phyloP scores from a whole-genome alignment of 441 rosid genomes.

The Geranium incanum region DNA sequence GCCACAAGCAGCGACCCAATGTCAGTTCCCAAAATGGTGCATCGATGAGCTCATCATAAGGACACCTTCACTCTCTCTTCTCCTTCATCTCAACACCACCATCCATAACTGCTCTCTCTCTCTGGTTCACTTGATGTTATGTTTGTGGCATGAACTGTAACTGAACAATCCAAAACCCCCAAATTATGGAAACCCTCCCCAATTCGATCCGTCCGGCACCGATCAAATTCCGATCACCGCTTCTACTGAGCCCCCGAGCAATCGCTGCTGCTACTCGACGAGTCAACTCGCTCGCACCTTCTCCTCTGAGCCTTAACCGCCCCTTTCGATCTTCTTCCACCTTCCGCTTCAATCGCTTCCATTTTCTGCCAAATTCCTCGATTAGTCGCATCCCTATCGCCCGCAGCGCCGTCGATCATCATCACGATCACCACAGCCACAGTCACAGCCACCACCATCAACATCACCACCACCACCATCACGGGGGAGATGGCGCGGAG shows the following conservation, averaged over 20 bases:
- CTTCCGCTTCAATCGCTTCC: constrained; percentile 18
- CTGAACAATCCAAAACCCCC: constrained; percentile 1
- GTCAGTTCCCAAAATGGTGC: neutral
- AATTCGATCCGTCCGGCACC: constrained; percentile 1
- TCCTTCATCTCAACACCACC: neutral
- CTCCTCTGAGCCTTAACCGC: constrained; percentile 1
- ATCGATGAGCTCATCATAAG: neutral
- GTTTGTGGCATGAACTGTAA: neutral
- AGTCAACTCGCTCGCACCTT: neutral
- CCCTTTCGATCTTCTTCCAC: constrained; percentile 15
- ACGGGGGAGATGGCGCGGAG: constrained; percentile 26
- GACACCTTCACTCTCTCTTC: neutral
- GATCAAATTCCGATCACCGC: constrained; percentile 1
- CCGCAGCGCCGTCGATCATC: constrained; percentile 29
- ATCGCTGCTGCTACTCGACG: neutral
- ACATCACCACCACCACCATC: constrained; percentile 38
- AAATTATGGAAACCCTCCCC: constrained; percentile 9
- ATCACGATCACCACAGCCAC: constrained; percentile 24
- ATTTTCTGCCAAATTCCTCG: constrained; percentile 23
- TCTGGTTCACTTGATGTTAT: neutral
- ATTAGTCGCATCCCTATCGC: constrained; percentile 20
- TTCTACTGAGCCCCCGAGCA: neutral
- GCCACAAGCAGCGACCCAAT: neutral
- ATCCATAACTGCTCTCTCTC: no score
- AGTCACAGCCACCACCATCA: constrained; percentile 15